A percentile compares a stretch with the other conserved stretches of the same genome.
phyloP scores from a whole-genome alignment of 2,329 filamentous ascomycete species.

The Didymella pomorum region DNA sequence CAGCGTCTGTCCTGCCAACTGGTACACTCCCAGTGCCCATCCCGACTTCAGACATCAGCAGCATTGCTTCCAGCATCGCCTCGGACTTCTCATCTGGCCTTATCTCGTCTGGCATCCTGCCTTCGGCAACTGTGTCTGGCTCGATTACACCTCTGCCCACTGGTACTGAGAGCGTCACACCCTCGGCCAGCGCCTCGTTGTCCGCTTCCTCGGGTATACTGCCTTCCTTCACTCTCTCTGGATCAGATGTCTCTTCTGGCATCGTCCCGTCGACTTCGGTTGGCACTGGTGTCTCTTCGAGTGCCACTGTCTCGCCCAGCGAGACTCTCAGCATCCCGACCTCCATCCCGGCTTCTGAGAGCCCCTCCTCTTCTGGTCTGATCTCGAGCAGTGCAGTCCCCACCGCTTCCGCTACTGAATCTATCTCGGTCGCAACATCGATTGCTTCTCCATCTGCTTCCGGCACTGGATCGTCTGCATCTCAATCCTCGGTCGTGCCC shows the following conservation, averaged over 20 bases:
- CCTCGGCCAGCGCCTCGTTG: constrained; percentile 13
- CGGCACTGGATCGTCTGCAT: constrained; percentile 3
- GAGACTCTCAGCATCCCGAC: constrained; percentile 28
- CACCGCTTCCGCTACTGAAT: constrained; percentile 7
- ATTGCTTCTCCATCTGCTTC: constrained; percentile 6
- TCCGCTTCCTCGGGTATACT: constrained; percentile 21
- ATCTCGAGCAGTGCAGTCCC: constrained; percentile 7
- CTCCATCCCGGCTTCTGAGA: constrained; percentile 34
- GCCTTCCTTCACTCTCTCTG: constrained; percentile 21
- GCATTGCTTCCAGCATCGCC: constrained; percentile 24
- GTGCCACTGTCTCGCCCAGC: constrained; percentile 14
- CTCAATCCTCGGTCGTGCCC: constrained; percentile 8
- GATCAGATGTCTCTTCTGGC: constrained; percentile 21
- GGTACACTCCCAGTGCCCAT: constrained; percentile 27
- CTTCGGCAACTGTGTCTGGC: constrained; percentile 20
- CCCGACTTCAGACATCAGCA: constrained; percentile 21
- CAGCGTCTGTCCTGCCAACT: constrained; percentile 22
- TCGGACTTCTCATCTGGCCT: constrained; percentile 22
- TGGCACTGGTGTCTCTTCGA: constrained; percentile 16
- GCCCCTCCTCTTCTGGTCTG: constrained; percentile 16
- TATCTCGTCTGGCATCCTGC: constrained; percentile 18
- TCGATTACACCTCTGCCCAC: constrained; percentile 13
- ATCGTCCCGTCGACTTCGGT: constrained; percentile 8
- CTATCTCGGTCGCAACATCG: constrained; percentile 3
- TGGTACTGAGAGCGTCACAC: constrained; percentile 10